Conservation (phyloP, 441 rosid genomes). For the Gossypium laxum region DNA sequence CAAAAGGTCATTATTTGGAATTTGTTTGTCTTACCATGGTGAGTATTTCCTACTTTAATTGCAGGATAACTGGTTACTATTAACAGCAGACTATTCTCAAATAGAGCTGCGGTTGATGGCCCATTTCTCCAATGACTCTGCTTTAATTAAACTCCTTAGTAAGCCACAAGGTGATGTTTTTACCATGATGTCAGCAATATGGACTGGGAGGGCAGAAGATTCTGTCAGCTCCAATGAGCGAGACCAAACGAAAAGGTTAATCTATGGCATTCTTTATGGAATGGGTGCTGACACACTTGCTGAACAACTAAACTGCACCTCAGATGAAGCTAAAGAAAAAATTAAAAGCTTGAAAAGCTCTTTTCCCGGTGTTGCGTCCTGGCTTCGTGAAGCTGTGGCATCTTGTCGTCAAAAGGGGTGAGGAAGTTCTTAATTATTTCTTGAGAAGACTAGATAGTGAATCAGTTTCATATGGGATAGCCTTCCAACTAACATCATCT, state of each 20-base stretch:
- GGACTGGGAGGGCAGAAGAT: slow-evolving; percentile 68
- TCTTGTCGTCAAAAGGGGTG: slow-evolving; percentile 78
- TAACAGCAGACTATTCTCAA: slow-evolving; percentile 95
- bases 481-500: background rate
- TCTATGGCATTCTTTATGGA: slow-evolving; percentile 94
- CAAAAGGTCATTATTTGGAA: background rate
- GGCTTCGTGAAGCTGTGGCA: slow-evolving; percentile 66
- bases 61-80: slow-evolving; percentile 88
- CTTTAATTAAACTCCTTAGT: slow-evolving; percentile 65
- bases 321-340: slow-evolving; percentile 77
- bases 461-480: background rate
- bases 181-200: slow-evolving; percentile 76
- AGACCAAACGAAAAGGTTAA: slow-evolving; percentile 85
- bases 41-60: slow-evolving; percentile 18
- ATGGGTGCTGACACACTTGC: slow-evolving; percentile 90
- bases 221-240: slow-evolving; percentile 57
- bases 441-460: background rate
- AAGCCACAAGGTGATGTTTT: slow-evolving; percentile 80
- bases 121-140: slow-evolving; percentile 75
- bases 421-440: slow-evolving; percentile 14
- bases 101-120: slow-evolving; percentile 92
- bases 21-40: background rate
- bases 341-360: slow-evolving; percentile 67
- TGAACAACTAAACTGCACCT: slow-evolving; percentile 71
- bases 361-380: slow-evolving; percentile 78